These are phyloP conservation scores for Lactuca sativa DNA, from an alignment of 129 eudicot genomes.

Conservation along the genomic window DNA sequence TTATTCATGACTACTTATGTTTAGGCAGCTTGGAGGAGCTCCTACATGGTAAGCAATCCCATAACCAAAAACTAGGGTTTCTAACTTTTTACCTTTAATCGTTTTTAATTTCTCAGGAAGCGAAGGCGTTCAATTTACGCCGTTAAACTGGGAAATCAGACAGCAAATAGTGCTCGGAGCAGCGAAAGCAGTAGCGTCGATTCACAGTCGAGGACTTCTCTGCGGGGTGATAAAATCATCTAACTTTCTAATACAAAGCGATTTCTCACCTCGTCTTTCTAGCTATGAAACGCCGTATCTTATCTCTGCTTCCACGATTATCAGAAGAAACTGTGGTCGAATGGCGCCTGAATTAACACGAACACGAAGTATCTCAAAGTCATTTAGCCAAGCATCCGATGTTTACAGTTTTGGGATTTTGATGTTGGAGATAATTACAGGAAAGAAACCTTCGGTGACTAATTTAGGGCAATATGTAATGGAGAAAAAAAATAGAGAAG, in stretches of 20 bases:
- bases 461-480: slow-evolving; percentile 44
- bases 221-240: slow-evolving; percentile 56
- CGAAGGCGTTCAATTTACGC: slow-evolving; percentile 50
- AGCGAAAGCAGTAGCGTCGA: slow-evolving; percentile 46
- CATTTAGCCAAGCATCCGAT: slow-evolving; percentile 39
- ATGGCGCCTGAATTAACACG: slow-evolving; percentile 51
- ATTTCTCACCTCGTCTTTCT: slow-evolving; percentile 46
- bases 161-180: slow-evolving; percentile 40
- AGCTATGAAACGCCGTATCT: slow-evolving; percentile 53
- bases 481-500: slow-evolving; percentile 43
- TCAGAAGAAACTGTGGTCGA: slow-evolving; percentile 50
- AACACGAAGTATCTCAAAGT: slow-evolving; percentile 29
- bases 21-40: slow-evolving; percentile 60
- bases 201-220: slow-evolving; percentile 43
- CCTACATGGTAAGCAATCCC: slow-evolving; percentile 34
- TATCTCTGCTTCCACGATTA: slow-evolving; percentile 34
- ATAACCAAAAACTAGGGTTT: neutral
- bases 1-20: slow-evolving; percentile 43
- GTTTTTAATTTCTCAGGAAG: slow-evolving; percentile 35
- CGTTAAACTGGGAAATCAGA: slow-evolving; percentile 44
- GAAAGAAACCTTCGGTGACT: slow-evolving; percentile 51
- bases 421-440: slow-evolving; percentile 47
- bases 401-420: slow-evolving; percentile 48
- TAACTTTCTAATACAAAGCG: slow-evolving; percentile 33
- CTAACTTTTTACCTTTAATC: neutral